phyloP scores from a whole-genome alignment of 208 protist genomes.

The Leptomonas seymouri region DNA sequence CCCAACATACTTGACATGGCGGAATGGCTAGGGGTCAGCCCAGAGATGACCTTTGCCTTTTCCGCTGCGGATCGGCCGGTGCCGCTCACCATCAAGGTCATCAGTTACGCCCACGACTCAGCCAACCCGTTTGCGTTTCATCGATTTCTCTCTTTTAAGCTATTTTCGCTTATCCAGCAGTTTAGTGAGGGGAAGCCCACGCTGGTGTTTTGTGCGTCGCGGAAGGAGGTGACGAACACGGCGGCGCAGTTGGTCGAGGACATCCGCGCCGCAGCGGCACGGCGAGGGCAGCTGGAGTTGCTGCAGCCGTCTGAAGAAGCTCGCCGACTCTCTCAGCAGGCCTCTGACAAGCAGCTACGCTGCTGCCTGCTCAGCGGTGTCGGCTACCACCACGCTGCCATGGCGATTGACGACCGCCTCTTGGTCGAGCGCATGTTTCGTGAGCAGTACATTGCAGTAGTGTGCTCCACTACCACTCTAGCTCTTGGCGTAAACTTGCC shows the following conservation, averaged over 20 bases:
- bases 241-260: constrained; percentile 67
- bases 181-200: constrained; percentile 76
- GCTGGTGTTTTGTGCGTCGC: constrained; percentile 91
- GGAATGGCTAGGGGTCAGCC: constrained; percentile 79
- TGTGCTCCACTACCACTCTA: constrained; percentile 94
- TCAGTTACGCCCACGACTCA: constrained; percentile 72
- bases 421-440: constrained; percentile 91
- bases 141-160: constrained; percentile 88
- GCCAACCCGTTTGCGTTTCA: constrained; percentile 92
- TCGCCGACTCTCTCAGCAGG: constrained; percentile 26
- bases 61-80: constrained; percentile 77
- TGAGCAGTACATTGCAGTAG: constrained; percentile 76
- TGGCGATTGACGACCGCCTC: constrained; percentile 67
- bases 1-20: constrained; percentile 92
- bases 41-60: constrained; percentile 62
- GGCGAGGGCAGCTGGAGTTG: constrained; percentile 31
- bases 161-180: constrained; percentile 78
- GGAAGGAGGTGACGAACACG: constrained; percentile 71
- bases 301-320: constrained; percentile 52
- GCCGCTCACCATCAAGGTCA: constrained; percentile 68
- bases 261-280: constrained; percentile 43
- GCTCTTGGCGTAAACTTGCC: constrained; percentile 95
- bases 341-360: constrained; percentile 78
- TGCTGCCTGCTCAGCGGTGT: constrained; percentile 67
- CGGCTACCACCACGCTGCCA: constrained; percentile 89